Evolutionary conservation across 2,329 filamentous ascomycete species (phyloP), one percentile per base, ranked within the genome.

Genomic region (Aureobasidium sp.): DNA sequence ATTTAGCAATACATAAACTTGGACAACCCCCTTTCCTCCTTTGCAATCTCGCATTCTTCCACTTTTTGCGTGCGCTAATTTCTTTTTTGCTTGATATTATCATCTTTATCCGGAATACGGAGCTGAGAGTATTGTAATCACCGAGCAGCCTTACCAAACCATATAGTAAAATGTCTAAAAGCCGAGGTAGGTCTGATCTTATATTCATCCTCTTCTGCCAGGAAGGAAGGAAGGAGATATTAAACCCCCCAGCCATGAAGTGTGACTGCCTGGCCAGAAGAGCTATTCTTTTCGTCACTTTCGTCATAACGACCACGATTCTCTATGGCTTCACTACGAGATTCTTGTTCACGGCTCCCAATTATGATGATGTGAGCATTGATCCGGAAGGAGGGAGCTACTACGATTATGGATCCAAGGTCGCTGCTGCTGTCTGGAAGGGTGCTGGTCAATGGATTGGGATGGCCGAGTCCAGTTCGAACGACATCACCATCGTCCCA

Each of bases 21-120:
- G n/a, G n/a, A 1, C 29, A 40, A 14, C 31, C 37, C 31, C 37
- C 37, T 35, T 40, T 40, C 24, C 27, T 24, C 35, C 14, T 14
- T 57, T 29, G 40, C 53, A 56, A 57, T 57, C 53, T 57, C 40
- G 53, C 53, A 35, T 57, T 45, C 52, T 57, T 45, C 52, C 17
- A 31, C 22, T 40, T 35, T 44, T 22, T 35, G 7, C 22, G 7
- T 39, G 29, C 12, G 24, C n/a, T 35, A 45, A 11, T 33, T n/a
- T n/a, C n/a, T n/a, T n/a, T n/a, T n/a, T n/a, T 27, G 29, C 35
- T 22, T 53, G 12, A 33, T 5, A 39, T 53, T 24, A 3, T 12
- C 8, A 8, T 9, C 2, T 19, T 15, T 29, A 17, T 15, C 35
- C n/a, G n/a, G 31, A 35, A 35, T 5, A 29, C 50, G 50, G 50